These are phyloP conservation scores for Selaginella moellendorffii DNA, from an alignment of 75 land plant genomes.

Conservation along the genomic window DNA sequence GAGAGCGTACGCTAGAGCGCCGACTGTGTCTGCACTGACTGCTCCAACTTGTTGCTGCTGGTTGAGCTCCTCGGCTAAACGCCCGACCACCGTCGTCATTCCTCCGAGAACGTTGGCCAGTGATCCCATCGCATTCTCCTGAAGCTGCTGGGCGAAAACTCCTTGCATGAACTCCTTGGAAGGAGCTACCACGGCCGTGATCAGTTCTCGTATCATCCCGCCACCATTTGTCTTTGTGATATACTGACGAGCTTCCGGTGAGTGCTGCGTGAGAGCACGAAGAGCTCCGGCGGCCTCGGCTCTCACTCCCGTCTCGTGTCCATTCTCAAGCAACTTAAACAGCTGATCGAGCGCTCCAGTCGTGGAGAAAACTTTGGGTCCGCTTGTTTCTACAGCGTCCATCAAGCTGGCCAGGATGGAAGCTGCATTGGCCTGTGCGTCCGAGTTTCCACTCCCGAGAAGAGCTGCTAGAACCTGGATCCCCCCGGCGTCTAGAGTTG, in stretches of 20 bases:
- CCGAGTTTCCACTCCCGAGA: background rate
- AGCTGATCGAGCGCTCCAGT: background rate
- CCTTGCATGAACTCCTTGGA: constrained; percentile 9
- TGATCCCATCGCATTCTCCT: constrained; percentile 1
- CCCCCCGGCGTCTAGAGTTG: background rate
- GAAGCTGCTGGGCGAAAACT: background rate
- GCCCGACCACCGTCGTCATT: background rate
- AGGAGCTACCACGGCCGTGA: background rate
- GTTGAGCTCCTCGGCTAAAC: background rate
- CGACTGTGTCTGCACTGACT: background rate
- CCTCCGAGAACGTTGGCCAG: constrained; percentile 2
- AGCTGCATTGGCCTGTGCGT: background rate
- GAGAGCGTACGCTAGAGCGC: constrained; percentile 4
- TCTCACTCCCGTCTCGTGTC: background rate
- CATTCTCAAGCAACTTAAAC: background rate
- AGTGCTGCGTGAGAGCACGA: background rate
- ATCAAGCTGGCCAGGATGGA: background rate
- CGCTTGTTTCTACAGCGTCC: background rate
- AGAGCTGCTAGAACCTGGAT: background rate
- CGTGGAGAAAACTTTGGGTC: background rate
- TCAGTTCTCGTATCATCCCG: too few relatives aligned
- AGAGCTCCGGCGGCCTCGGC: background rate
- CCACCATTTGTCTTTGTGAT: background rate
- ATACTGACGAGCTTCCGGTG: background rate
- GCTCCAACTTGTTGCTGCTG: too few relatives aligned